phyloP scores from a whole-genome alignment of 2,329 filamentous ascomycete species.

The Xylaria sp. region DNA sequence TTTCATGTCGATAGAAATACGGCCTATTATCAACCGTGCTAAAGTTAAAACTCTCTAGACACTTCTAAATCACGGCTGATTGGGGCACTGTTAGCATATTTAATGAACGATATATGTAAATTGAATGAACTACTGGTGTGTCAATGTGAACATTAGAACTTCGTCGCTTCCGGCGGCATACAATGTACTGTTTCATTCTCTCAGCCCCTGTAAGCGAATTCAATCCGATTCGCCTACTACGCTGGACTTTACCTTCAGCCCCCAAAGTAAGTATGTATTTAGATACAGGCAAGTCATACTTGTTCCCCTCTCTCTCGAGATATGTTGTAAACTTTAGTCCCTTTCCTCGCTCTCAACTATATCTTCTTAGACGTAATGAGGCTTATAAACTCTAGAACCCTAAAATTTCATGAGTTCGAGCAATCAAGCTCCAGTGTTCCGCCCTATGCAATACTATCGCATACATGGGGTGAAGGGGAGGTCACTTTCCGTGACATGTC shows the following conservation, averaged over 20 bases:
- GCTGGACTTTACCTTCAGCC: not conserved
- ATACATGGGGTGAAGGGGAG: conserved; percentile 38
- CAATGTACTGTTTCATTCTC: no score
- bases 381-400: conserved; percentile 36
- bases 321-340: no score
- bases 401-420: conserved; percentile 39
- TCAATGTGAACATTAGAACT: no score
- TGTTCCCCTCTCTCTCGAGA: no score
- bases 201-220: not conserved
- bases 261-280: not conserved
- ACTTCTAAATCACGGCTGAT: no score
- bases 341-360: not conserved
- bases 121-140: no score
- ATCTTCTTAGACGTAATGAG: conserved; percentile 25
- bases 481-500: conserved; percentile 37
- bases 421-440: conserved; percentile 24
- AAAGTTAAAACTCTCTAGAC: no score
- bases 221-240: not conserved
- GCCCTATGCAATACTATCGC: conserved; percentile 40
- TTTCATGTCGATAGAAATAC: no score
- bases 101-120: no score
- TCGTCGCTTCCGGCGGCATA: no score
- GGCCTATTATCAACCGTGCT: no score
- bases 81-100: no score
- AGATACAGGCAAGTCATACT: not conserved